Evolutionary conservation across 768 basidiomycete species (phyloP).

Genomic region (Tubosaeta brunneosetosa): DNA sequence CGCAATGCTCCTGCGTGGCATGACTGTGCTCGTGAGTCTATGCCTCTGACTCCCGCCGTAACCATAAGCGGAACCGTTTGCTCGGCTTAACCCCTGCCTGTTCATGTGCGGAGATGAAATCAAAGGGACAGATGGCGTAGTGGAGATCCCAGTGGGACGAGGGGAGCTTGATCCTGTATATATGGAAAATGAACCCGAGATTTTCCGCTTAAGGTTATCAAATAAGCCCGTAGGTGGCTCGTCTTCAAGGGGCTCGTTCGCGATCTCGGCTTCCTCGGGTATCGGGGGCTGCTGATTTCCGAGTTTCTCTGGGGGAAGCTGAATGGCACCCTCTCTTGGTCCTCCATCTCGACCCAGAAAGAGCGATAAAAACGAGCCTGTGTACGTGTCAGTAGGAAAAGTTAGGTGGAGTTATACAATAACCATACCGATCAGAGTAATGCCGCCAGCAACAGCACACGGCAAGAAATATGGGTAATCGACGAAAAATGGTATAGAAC

Average conservation of each 20-base stretch:
- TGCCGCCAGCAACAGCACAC: slow-evolving; percentile 66
- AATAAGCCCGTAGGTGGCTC: slow-evolving; percentile 33
- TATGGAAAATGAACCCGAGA: slow-evolving; percentile 54
- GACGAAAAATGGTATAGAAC: slow-evolving; percentile 59
- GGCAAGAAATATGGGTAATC: slow-evolving; percentile 90
- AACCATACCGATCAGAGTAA: slow-evolving; percentile 65
- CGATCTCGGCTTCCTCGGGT: slow-evolving; percentile 60
- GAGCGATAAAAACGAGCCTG: slow-evolving; percentile 82
- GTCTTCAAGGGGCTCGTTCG: slow-evolving; percentile 44
- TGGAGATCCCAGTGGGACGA: slow-evolving; percentile 26
- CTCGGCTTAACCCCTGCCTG: slow-evolving; percentile 48
- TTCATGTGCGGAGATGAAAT: slow-evolving; percentile 38
- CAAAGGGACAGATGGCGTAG: slow-evolving; percentile 44
- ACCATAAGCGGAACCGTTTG: slow-evolving; percentile 77
- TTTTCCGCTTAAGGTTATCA: slow-evolving; percentile 41
- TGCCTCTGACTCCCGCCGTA: slow-evolving; percentile 55
- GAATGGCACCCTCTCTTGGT: slow-evolving; percentile 80
- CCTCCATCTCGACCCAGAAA: slow-evolving; percentile 93
- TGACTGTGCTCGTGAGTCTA: slow-evolving; percentile 48
- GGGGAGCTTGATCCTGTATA: slow-evolving; percentile 51
- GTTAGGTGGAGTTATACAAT: neutral
- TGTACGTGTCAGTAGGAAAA: neutral
- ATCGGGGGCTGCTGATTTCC: slow-evolving; percentile 43
- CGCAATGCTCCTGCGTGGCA: slow-evolving; percentile 50
- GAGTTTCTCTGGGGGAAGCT: slow-evolving; percentile 74